Conservation (phyloP, 208 protist species). For the Trypanosoma congolense region DNA sequence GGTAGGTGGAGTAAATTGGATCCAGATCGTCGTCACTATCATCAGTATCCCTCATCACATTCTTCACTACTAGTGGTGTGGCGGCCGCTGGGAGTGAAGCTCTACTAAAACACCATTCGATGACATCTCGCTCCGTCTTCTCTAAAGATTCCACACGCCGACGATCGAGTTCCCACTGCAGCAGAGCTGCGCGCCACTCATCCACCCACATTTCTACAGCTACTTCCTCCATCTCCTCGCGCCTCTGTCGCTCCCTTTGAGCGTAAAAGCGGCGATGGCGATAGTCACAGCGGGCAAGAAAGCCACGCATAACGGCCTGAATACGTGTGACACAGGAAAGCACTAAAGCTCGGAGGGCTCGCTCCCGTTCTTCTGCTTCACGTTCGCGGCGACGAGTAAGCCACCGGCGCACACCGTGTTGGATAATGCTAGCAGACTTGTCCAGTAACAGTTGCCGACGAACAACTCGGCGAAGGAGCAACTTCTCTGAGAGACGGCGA, state of each 20-base stretch:
- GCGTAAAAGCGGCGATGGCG: slow-evolving; percentile 8
- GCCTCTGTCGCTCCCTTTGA: slow-evolving; percentile 21
- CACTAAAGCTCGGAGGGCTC: slow-evolving; percentile 15
- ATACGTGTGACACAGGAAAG: slow-evolving; percentile 20
- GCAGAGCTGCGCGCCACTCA: slow-evolving; percentile 17
- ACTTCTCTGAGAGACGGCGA: slow-evolving; percentile 31
- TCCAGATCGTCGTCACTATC: background rate
- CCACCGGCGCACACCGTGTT: slow-evolving; percentile 33
- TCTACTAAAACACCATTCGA: slow-evolving; percentile 10
- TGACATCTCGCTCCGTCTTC: slow-evolving; percentile 2
- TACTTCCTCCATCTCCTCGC: slow-evolving; percentile 47
- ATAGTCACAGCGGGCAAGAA: slow-evolving; percentile 21
- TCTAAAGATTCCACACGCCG: slow-evolving; percentile 18
- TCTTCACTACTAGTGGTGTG: background rate
- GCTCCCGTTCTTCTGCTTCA: slow-evolving; percentile 18
- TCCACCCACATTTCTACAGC: slow-evolving; percentile 20
- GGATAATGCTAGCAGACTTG: slow-evolving; percentile 33
- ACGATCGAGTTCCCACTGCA: slow-evolving; percentile 20
- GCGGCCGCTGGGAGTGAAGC: background rate
- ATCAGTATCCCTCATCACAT: background rate
- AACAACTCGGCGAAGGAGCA: slow-evolving; percentile 26
- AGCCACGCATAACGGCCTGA: slow-evolving; percentile 41
- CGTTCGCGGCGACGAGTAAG: slow-evolving; percentile 16
- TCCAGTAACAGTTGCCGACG: slow-evolving; percentile 36
- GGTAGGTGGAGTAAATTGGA: slow-evolving; percentile 10